Evolutionary conservation across 106 monocot species (phyloP).

Genomic region (Hemerocallis citrina): DNA sequence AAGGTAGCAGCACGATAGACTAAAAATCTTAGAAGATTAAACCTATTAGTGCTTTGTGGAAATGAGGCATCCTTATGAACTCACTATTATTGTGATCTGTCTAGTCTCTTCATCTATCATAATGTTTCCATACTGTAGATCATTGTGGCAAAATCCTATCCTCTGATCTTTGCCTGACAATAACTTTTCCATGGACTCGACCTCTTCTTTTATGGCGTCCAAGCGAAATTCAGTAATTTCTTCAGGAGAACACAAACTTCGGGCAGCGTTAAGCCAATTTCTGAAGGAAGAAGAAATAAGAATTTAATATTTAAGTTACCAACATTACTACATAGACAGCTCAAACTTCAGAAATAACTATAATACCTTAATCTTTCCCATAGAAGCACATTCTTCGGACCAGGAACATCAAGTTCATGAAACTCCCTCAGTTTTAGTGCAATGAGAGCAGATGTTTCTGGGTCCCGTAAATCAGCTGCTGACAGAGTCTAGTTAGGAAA

Average conservation of each 20-base stretch:
- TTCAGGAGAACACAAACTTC: conserved; percentile 32
- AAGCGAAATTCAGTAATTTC: conserved; percentile 50
- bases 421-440: conserved; percentile 74
- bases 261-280: conserved; percentile 57
- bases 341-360: neutral
- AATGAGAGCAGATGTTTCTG: conserved; percentile 68
- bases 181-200: conserved; percentile 29
- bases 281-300: conserved; percentile 23
- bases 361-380: conserved; percentile 73
- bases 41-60: neutral
- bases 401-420: conserved; percentile 76
- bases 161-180: conserved; percentile 34
- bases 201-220: conserved; percentile 54
- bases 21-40: neutral
- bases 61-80: conserved; percentile 5
- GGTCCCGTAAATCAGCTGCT: conserved; percentile 62
- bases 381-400: conserved; percentile 34
- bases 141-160: conserved; percentile 93
- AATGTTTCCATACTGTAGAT: conserved; percentile 96
- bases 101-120: conserved; percentile 87
- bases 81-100: conserved; percentile 80
- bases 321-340: neutral
- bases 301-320: neutral
- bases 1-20: no score
- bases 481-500: conserved; percentile 61